Conservation (phyloP, 345 rosid genomes). For the Populus simonii region DNA sequence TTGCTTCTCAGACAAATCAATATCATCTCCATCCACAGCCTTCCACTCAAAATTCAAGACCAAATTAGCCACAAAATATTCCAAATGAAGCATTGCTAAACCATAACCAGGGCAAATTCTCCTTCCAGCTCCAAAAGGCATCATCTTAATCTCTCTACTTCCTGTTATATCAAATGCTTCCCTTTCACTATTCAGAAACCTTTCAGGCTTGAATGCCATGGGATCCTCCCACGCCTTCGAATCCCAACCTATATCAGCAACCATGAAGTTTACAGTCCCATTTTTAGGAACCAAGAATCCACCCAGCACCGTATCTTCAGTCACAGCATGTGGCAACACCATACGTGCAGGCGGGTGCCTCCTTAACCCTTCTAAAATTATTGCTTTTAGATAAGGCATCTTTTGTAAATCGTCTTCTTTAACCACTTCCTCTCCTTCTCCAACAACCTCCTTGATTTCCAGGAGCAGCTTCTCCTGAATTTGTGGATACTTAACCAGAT, state of each 20-base stretch:
- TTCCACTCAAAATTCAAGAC: slow-evolving; percentile 16
- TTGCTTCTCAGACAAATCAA: slow-evolving; percentile 12
- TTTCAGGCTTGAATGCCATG: slow-evolving; percentile 20
- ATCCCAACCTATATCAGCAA: slow-evolving; percentile 20
- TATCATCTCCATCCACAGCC: slow-evolving; percentile 8
- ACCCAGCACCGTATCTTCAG: slow-evolving; percentile 1
- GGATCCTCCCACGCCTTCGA: slow-evolving; percentile 24
- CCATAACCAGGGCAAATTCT: slow-evolving; percentile 18
- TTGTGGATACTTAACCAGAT: slow-evolving; percentile 14
- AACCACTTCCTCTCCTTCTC: not conserved
- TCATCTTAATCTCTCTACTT: slow-evolving; percentile 22
- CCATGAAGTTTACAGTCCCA: slow-evolving; percentile 9
- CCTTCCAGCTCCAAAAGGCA: slow-evolving; percentile 21
- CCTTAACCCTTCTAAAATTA: slow-evolving; percentile 18
- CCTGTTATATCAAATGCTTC: slow-evolving; percentile 11
- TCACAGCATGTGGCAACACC: slow-evolving; percentile 14
- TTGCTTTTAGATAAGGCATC: slow-evolving; percentile 17
- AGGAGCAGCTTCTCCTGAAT: slow-evolving; percentile 13
- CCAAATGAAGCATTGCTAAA: slow-evolving; percentile 19
- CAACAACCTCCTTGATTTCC: slow-evolving; percentile 12
- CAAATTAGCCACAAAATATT: slow-evolving; percentile 21
- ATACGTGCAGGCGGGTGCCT: slow-evolving; percentile 14
- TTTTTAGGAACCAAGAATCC: not conserved
- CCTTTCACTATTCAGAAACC: not conserved
- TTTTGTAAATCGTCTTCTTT: slow-evolving; percentile 8